Conservation (phyloP, 2,329 filamentous ascomycete genomes). For the Trichoderma oligosporum region DNA sequence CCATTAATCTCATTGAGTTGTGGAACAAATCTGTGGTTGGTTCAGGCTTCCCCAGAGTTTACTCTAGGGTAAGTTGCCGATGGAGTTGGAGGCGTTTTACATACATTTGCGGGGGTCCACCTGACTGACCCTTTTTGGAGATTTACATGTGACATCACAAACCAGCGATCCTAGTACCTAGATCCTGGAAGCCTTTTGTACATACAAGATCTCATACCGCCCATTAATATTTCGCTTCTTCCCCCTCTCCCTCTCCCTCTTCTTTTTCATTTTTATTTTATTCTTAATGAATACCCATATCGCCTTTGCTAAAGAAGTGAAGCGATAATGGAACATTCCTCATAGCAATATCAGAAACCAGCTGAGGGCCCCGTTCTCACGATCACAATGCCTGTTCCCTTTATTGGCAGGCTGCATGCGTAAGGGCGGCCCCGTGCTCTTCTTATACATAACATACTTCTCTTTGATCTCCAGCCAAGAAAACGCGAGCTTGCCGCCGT, state of each 20-base stretch:
- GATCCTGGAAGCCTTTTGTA: constrained; percentile 10
- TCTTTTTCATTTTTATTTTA: not conserved
- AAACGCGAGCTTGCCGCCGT: constrained; percentile 2
- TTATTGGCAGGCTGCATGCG: constrained; percentile 51
- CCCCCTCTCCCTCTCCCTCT: not conserved
- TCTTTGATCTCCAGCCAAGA: too few species aligned
- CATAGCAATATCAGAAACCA: not conserved
- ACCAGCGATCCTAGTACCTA: not conserved
- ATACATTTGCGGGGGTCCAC: constrained; percentile 1
- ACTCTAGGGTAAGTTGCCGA: constrained; percentile 8
- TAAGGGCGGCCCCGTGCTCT: too few species aligned
- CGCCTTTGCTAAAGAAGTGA: not conserved
- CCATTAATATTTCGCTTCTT: constrained; percentile 11
- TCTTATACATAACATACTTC: too few species aligned
- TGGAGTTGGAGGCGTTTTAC: not conserved
- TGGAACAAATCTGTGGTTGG: not conserved
- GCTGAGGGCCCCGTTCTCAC: not conserved
- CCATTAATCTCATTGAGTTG: not conserved
- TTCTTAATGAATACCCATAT: too few species aligned
- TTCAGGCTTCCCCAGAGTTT: not conserved
- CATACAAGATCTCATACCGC: too few species aligned
- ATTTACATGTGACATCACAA: constrained; percentile 20
- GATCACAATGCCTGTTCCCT: constrained; percentile 49
- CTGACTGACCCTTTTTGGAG: constrained; percentile 9
- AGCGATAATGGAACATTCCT: constrained; percentile 1